A percentile compares a stretch with the other conserved stretches of the same genome.
Evolutionary conservation across 768 basidiomycete genomes (phyloP).

Genomic region (Leccinum fibrillosum): DNA sequence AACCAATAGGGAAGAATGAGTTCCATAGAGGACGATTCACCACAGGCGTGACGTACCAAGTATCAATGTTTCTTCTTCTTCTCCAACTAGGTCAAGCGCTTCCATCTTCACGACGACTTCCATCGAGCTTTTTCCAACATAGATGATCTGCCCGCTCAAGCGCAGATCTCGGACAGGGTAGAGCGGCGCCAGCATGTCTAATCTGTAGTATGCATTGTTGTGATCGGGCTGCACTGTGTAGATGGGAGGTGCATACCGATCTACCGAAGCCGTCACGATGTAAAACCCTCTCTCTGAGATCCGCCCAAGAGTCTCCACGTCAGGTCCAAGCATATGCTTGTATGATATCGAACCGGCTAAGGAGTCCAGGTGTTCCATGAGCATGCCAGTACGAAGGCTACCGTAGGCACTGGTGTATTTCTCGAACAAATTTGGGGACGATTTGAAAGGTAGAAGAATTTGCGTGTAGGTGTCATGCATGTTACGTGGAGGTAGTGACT

Average conservation of each 20-base stretch:
- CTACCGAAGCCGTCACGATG: slow-evolving; percentile 81
- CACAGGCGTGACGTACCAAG: slow-evolving; percentile 45
- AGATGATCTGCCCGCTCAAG: slow-evolving; percentile 78
- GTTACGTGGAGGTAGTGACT: slow-evolving; percentile 41
- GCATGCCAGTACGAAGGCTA: slow-evolving; percentile 66
- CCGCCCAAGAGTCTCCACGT: slow-evolving; percentile 49
- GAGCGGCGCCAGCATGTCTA: slow-evolving; percentile 65
- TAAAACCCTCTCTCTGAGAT: slow-evolving; percentile 70
- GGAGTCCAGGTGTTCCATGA: slow-evolving; percentile 81
- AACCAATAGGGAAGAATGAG: not conserved
- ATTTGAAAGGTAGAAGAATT: slow-evolving; percentile 59
- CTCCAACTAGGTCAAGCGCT: slow-evolving; percentile 43
- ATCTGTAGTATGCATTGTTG: slow-evolving; percentile 32
- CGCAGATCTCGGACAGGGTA: slow-evolving; percentile 63
- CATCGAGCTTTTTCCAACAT: slow-evolving; percentile 74
- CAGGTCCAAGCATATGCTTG: slow-evolving; percentile 74
- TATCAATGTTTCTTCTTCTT: slow-evolving; percentile 52
- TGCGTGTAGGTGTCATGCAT: slow-evolving; percentile 77
- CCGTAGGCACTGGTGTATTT: slow-evolving; percentile 70
- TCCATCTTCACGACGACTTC: slow-evolving; percentile 89
- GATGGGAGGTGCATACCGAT: slow-evolving; percentile 42
- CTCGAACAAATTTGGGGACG: slow-evolving; percentile 56
- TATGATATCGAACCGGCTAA: slow-evolving; percentile 84
- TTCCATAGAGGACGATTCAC: not conserved
- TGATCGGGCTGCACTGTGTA: not conserved